phyloP scores from a whole-genome alignment of 208 protist species.

The Angomonas ambiguus region DNA sequence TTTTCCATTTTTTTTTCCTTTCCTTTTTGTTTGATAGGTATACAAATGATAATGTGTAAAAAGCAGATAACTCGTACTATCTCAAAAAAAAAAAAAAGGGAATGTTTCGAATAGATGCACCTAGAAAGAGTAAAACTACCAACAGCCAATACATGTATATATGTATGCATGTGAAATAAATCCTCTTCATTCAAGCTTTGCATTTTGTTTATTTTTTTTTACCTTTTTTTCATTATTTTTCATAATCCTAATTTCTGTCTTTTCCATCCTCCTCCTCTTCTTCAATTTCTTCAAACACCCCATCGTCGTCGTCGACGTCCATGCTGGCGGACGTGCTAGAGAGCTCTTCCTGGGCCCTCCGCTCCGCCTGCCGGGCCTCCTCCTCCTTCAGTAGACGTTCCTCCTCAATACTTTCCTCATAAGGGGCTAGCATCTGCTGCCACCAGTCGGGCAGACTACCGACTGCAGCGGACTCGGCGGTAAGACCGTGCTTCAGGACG shows the following conservation, averaged over 20 bases:
- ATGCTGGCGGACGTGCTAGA: constrained; percentile 15
- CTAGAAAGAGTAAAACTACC: too few species aligned
- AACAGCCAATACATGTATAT: background rate
- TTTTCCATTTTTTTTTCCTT: background rate
- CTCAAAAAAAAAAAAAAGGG: constrained; percentile 6
- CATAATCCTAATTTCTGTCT: background rate
- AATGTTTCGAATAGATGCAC: too few species aligned
- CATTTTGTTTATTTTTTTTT: background rate
- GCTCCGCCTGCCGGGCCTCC: constrained; percentile 20
- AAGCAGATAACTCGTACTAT: too few species aligned
- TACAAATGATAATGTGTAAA: too few species aligned
- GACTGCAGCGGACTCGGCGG: background rate
- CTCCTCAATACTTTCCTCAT: constrained; percentile 38
- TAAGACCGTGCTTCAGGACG: constrained; percentile 5
- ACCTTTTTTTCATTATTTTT: too few species aligned
- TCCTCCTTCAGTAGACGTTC: constrained; percentile 19
- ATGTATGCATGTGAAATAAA: constrained; percentile 8
- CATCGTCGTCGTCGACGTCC: constrained; percentile 13
- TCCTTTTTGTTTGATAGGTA: background rate
- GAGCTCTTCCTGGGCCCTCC: constrained; percentile 18
- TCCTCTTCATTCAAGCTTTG: background rate
- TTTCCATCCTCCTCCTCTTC: constrained; percentile 15
- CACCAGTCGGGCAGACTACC: constrained; percentile 41
- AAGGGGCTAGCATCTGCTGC: constrained; percentile 34
- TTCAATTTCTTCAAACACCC: constrained; percentile 20